Evolutionary conservation across 2,329 filamentous ascomycete species (phyloP).

Genomic region (Periconia digitata): DNA sequence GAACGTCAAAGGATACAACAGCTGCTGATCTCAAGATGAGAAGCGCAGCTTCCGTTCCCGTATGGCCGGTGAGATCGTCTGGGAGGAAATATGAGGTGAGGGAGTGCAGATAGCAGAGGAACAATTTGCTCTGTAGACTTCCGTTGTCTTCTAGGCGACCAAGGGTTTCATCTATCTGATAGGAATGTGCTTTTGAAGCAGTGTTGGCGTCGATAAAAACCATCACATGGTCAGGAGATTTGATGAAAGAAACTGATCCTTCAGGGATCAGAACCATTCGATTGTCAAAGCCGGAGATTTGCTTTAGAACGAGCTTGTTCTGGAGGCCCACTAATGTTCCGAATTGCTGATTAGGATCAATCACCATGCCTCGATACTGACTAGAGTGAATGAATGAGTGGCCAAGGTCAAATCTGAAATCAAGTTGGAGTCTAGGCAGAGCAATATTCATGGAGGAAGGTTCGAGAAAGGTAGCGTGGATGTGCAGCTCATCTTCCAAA

Average conservation of each 20-base stretch:
- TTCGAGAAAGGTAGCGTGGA: conserved; percentile 18
- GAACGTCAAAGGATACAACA: conserved; percentile 49
- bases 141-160: conserved; percentile 55
- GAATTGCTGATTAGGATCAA: conserved; percentile 26
- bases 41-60: conserved; percentile 59
- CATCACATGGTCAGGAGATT: conserved; percentile 7
- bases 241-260: conserved; percentile 11
- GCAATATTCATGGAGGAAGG: conserved; percentile 8
- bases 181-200: conserved; percentile 44
- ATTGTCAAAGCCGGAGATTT: conserved; percentile 6
- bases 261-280: conserved; percentile 44
- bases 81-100: conserved; percentile 56
- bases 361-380: conserved; percentile 27
- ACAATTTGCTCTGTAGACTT: conserved; percentile 55
- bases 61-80: conserved; percentile 52
- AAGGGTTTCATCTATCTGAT: conserved; percentile 53
- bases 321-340: conserved; percentile 28
- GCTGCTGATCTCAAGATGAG: conserved; percentile 53
- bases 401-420: conserved; percentile 11
- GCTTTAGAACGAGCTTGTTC: conserved; percentile 25
- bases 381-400: conserved; percentile 19
- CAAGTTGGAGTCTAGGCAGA: conserved; percentile 17
- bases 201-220: conserved; percentile 18
- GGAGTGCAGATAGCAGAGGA: conserved; percentile 56
- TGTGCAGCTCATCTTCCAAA: conserved; percentile 17